Conservation (phyloP, 257 asterid species). For the Lycium ferocissimum region DNA sequence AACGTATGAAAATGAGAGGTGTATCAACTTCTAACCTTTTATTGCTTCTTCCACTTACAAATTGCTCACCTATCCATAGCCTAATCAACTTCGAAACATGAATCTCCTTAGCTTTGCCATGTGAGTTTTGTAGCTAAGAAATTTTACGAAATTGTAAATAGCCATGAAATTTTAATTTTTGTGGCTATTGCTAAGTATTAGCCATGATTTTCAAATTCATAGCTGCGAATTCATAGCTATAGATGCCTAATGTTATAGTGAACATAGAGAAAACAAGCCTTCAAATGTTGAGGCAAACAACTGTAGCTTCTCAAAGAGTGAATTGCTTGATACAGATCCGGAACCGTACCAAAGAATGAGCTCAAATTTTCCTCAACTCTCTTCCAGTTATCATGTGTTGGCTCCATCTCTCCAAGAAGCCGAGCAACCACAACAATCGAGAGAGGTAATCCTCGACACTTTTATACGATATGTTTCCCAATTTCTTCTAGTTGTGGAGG, state of each 20-base stretch:
- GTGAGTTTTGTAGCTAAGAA: too few species aligned
- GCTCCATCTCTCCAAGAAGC: background rate
- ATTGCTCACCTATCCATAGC: slow-evolving; percentile 37
- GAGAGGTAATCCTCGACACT: slow-evolving; percentile 22
- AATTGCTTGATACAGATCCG: slow-evolving; percentile 7
- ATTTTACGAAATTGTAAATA: too few species aligned
- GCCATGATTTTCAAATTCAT: too few species aligned
- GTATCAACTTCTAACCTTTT: background rate
- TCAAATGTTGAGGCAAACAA: slow-evolving; percentile 25
- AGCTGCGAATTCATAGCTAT: too few species aligned
- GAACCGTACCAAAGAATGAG: slow-evolving; percentile 5
- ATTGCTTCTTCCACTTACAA: background rate
- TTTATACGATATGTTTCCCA: background rate
- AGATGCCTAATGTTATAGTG: too few species aligned
- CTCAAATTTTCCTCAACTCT: slow-evolving; percentile 1
- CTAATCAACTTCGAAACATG: background rate
- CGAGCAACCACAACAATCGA: slow-evolving; percentile 13
- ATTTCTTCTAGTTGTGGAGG: background rate
- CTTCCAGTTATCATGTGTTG: background rate
- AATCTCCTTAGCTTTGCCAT: too few species aligned
- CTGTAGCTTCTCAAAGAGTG: slow-evolving; percentile 34
- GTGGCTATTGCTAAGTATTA: too few species aligned
- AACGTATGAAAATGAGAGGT: too few species aligned
- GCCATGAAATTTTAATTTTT: too few species aligned
- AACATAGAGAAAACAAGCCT: slow-evolving; percentile 34